These are phyloP conservation scores for Abrus precatorius DNA, from an alignment of 306 rosid species.

Conservation along the genomic window DNA sequence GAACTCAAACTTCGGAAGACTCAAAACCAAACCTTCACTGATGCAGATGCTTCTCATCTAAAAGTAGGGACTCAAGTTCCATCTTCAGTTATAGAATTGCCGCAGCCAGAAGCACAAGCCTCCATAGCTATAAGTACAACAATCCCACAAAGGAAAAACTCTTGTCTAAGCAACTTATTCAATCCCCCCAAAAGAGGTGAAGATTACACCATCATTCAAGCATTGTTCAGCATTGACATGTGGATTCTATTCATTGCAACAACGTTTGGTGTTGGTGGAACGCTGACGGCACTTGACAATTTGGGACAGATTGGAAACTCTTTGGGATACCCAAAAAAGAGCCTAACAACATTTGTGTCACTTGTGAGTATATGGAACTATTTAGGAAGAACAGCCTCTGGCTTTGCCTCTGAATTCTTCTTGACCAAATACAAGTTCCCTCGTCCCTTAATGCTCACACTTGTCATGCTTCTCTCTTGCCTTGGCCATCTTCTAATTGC, in stretches of 20 bases:
- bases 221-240: conserved; percentile 79
- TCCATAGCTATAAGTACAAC: neutral
- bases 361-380: conserved; percentile 85
- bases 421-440: conserved; percentile 68
- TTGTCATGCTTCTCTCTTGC: conserved; percentile 62
- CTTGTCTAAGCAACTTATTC: conserved; percentile 49
- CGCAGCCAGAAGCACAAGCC: neutral
- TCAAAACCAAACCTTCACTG: neutral
- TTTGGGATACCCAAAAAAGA: conserved; percentile 59
- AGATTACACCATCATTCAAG: conserved; percentile 75
- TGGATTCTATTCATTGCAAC: conserved; percentile 54
- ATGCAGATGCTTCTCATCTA: conserved; percentile 7
- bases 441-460: conserved; percentile 65
- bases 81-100: conserved; percentile 2
- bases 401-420: conserved; percentile 67
- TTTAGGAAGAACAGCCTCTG: conserved; percentile 62
- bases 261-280: conserved; percentile 66
- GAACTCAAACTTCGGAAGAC: conserved; percentile 54
- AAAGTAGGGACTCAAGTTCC: conserved; percentile 37
- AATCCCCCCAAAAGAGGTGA: conserved; percentile 77
- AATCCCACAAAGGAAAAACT: neutral
- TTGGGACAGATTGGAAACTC: conserved; percentile 79
- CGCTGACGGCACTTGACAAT: conserved; percentile 74
- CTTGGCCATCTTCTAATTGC: conserved; percentile 75
- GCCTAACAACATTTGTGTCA: conserved; percentile 71